Evolutionary conservation across 768 basidiomycete species (phyloP).

Genomic region (Lactarius vividus): DNA sequence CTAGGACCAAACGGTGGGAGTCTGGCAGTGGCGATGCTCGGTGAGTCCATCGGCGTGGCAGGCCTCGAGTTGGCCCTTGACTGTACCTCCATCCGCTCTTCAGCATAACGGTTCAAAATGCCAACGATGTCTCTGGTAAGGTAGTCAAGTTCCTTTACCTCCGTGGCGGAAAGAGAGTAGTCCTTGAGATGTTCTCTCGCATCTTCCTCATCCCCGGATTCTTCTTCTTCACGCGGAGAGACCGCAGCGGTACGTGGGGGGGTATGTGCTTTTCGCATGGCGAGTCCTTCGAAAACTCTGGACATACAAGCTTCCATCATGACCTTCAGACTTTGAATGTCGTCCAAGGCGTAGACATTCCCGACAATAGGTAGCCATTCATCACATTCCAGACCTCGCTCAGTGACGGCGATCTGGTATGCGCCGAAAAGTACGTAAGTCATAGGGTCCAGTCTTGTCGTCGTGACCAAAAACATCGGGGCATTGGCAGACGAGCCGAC

Average conservation of each 20-base stretch:
- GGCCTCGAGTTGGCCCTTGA: constrained; percentile 64
- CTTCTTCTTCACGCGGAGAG: constrained; percentile 48
- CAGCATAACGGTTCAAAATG: constrained; percentile 67
- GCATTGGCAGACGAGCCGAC: constrained; percentile 37
- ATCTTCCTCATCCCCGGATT: constrained; percentile 58
- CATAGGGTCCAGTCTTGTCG: constrained; percentile 84
- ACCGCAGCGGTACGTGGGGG: constrained; percentile 35
- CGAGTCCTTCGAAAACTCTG: constrained; percentile 86
- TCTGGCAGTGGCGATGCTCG: constrained; percentile 40
- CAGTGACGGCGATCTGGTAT: constrained; percentile 65
- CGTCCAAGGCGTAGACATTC: constrained; percentile 69
- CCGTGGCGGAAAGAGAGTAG: constrained; percentile 58
- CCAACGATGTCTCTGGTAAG: constrained; percentile 72
- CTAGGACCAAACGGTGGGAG: constrained; percentile 40
- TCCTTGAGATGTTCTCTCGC: constrained; percentile 36
- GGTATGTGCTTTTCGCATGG: constrained; percentile 42
- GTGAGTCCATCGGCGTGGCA: constrained; percentile 60
- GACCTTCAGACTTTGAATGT: constrained; percentile 76
- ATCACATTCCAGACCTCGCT: constrained; percentile 80
- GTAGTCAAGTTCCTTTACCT: constrained; percentile 71
- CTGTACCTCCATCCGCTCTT: constrained; percentile 56
- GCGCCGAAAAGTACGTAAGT: constrained; percentile 91
- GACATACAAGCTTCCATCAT: constrained; percentile 82
- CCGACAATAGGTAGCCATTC: constrained; percentile 86
- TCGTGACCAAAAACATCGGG: constrained; percentile 69